Conservation (phyloP, 805 yeast species). For the Yarrowia hollandica region DNA sequence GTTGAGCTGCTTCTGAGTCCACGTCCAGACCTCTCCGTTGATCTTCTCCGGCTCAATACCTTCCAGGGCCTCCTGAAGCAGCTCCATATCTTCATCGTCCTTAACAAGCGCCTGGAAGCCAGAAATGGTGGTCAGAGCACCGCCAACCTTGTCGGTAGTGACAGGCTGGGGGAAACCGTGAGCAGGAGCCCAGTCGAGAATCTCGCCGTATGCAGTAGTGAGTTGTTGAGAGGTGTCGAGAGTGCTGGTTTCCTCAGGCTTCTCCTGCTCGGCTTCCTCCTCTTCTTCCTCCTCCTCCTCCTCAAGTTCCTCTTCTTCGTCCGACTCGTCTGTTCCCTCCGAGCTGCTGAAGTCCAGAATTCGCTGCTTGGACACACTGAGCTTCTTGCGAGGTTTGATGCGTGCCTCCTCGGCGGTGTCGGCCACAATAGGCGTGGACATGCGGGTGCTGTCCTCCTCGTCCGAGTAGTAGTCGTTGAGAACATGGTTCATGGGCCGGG, state of each 20-base stretch:
- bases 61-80: constrained; percentile 51
- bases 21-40: constrained; percentile 61
- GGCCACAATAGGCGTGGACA: constrained; percentile 30
- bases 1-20: constrained; percentile 51
- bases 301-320: constrained; percentile 4
- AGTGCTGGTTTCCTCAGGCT: constrained; percentile 33
- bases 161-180: constrained; percentile 56
- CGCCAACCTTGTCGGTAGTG: constrained; percentile 44
- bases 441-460: constrained; percentile 33
- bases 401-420: constrained; percentile 22
- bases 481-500: constrained; percentile 39
- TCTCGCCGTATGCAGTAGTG: constrained; percentile 35
- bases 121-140: constrained; percentile 46
- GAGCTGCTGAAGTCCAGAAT: constrained; percentile 14
- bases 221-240: constrained; percentile 33
- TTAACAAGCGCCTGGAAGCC: constrained; percentile 56
- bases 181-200: constrained; percentile 47
- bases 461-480: constrained; percentile 37
- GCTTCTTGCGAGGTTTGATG: constrained; percentile 7
- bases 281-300: constrained; percentile 39
- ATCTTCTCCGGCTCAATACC: constrained; percentile 39
- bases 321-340: constrained; percentile 3
- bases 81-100: constrained; percentile 71
- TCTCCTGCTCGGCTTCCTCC: constrained; percentile 29
- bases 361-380: constrained; percentile 7